Base-by-base conservation (phyloP, 2,329 filamentous ascomycete species). In the Penicillium sp. region DNA sequence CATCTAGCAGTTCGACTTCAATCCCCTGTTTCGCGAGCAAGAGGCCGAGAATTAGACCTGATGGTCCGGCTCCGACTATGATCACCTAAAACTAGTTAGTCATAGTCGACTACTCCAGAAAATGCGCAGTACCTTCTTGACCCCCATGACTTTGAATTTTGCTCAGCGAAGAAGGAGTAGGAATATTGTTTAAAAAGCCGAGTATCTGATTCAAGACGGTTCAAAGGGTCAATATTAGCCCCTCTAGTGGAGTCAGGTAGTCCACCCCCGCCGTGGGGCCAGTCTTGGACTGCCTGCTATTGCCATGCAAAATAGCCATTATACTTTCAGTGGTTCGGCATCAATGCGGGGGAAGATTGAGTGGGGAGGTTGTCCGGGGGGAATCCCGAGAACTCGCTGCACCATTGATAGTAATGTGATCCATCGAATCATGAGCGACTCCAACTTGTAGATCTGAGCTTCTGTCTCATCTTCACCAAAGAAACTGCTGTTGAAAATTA, bases 1-100 rank as follows among this genome's bases (percentile, higher is more conserved):
- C 80, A 63, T 89, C 86, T 52, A 88, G 74, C 13, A 73, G 35
- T 19, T 69, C 64, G n/a, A 72, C 70, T 41, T 66, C 56, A 46
- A 72, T 63, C 4, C 71, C 70, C 55, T 69, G 57, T 62, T 68
- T 70, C n/a, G 69, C 65, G 21, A 73, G 68, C 3, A 72, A 60
- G 21, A 74, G 63, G 1, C 64, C 59, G 3, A 74, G 66, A 5
- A 72, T 56, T 6, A 73, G 61, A 11, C 71, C 71, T 3, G 68
- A 69, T 0, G 71, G 72, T 8, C 70, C 71, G 14, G 71, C 71
- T 22, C 70, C 70, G 13, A 73, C 70, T n/a, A 74, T 43, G 49
- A 72, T 64, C 7, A 70, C 59, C 66, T 67, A 47, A 2, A 10
- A 13, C 14, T 8, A 21, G 6, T 21, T 21, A 48, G 19, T 16